Base-by-base conservation (phyloP, 1,139 yeast species). In the Suhomyces guaymorum region DNA sequence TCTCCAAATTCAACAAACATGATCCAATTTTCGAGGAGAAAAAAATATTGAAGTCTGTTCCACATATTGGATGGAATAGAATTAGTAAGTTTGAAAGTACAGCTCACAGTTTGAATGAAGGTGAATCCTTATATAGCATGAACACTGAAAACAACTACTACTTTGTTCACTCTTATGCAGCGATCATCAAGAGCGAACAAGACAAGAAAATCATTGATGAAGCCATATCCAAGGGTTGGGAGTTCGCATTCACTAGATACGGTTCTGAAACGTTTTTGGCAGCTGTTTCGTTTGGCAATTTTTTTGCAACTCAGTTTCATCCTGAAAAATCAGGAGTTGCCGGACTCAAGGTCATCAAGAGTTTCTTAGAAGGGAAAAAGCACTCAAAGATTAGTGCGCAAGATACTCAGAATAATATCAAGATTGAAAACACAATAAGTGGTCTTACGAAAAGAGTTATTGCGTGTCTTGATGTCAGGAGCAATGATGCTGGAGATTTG, bases 241-340 rank as follows among this genome's bases (percentile, higher is more conserved):
- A 78, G 30, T 71, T 84, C 40, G 89, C 90, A 1, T 64, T 75
- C 32, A 75, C 94, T 1, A 70, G 65, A 35, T 92, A 92, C 58
- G 96, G 95, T 1, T 69, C 79, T 15, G 94, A 92, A 58, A 71
- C 65, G 34, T 92, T 89, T 49, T 66, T 92, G 38, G 95, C 97
- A n/a, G 94, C 97, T 0, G 59, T 88, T 18, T 64, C 81, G 15
- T 82, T 73, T 51, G 85, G 73, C 40, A 89, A 88, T 44, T 70
- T 90, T 14, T 86, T 92, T 61, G 96, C 97, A 28, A 92, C 97
- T 1, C 98, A 92, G 60, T 92, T 92, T 61, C 98, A 92, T 61
- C 98, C 98, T 5, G 98, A 92, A 58, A 92, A 92, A 60, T 86
- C 96, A 2, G 98, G 98, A 8, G 59, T 68, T 27, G 96, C 96